phyloP scores from a whole-genome alignment of 1,284 basidiomycete genomes.

The Leccinum subrobustum region DNA sequence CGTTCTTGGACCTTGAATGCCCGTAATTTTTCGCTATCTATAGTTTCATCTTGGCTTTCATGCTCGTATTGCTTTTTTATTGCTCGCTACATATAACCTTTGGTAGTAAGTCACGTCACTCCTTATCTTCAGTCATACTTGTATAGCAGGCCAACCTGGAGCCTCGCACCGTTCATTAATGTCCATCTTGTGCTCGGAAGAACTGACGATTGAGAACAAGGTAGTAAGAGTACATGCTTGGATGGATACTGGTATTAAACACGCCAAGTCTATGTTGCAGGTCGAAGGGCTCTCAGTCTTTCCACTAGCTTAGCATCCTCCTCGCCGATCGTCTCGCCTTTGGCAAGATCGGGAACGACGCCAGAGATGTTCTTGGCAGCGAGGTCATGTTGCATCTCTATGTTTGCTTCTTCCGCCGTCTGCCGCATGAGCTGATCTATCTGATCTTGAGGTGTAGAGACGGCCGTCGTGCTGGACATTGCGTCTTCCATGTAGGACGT shows the following conservation, averaged over 20 bases:
- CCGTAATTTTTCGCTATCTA: constrained; percentile 32
- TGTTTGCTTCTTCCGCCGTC: constrained; percentile 96
- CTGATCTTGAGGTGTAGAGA: constrained; percentile 95
- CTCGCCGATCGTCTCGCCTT: constrained; percentile 61
- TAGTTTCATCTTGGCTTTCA: constrained; percentile 12
- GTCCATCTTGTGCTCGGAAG: constrained; percentile 3
- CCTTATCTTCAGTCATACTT: constrained; percentile 9
- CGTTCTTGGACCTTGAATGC: constrained; percentile 14
- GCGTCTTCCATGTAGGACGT: constrained; percentile 98
- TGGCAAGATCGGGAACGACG: constrained; percentile 51
- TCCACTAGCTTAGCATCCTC: constrained; percentile 84
- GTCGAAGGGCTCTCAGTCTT: constrained; percentile 77
- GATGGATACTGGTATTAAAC: neutral
- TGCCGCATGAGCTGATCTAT: constrained; percentile 91
- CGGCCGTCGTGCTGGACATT: constrained; percentile 91
- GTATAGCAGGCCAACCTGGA: constrained; percentile 1
- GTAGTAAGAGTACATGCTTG: constrained; percentile 16
- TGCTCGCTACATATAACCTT: constrained; percentile 10
- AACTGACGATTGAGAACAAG: neutral
- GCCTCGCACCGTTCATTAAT: constrained; percentile 15
- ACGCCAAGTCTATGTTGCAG: constrained; percentile 50
- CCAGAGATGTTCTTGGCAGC: constrained; percentile 60
- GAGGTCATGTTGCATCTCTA: constrained; percentile 92
- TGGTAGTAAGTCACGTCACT: constrained; percentile 12
- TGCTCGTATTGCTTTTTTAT: constrained; percentile 23